phyloP scores from a whole-genome alignment of 2,329 filamentous ascomycete genomes.

The Trichothecium roseum region DNA sequence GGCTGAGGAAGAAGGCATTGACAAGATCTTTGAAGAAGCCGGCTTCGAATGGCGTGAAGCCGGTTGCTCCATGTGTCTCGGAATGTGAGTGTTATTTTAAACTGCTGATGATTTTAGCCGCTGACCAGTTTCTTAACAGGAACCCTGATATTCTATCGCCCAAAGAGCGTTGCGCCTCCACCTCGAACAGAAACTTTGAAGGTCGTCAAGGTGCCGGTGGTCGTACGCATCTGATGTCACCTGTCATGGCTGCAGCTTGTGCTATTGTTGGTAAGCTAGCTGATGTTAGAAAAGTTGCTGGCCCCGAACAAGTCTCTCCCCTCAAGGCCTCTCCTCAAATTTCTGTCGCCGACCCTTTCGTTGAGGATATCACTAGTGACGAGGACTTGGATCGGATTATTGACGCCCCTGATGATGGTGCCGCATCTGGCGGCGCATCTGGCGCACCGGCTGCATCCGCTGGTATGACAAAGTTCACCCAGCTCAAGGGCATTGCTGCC shows the following conservation, averaged over 20 bases:
- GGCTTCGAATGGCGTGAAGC: conserved; percentile 98
- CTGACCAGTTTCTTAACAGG: conserved; percentile 20
- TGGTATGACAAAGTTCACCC: conserved; percentile 75
- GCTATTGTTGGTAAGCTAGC: conserved; percentile 84
- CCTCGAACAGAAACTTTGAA: conserved; percentile 96
- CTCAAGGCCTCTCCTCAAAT: conserved; percentile 40
- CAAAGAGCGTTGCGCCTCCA: conserved; percentile 86
- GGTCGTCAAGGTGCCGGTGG: conserved; percentile 87
- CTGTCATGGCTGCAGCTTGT: conserved; percentile 89
- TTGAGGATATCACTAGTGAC: conserved; percentile 28
- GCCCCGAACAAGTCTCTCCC: conserved; percentile 29
- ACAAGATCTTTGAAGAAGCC: conserved; percentile 83
- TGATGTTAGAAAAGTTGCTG: conserved; percentile 72
- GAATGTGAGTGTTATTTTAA: conserved; percentile 43
- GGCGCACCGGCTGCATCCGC: conserved; percentile 33
- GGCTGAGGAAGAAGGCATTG: conserved; percentile 83
- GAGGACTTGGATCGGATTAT: conserved; percentile 40
- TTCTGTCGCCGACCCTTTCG: conserved; percentile 18
- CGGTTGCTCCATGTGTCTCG: conserved; percentile 97
- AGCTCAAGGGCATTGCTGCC: conserved; percentile 77
- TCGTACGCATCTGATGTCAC: conserved; percentile 91
- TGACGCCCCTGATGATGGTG: conserved; percentile 51
- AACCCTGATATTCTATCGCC: conserved; percentile 95
- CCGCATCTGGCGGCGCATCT: conserved; percentile 54
- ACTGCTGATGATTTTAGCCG: neutral